Evolutionary conservation across 192 early-diverging fungal genomes (phyloP), one percentile per base, ranked within the genome.

Genomic region (Dissophora ornata): DNA sequence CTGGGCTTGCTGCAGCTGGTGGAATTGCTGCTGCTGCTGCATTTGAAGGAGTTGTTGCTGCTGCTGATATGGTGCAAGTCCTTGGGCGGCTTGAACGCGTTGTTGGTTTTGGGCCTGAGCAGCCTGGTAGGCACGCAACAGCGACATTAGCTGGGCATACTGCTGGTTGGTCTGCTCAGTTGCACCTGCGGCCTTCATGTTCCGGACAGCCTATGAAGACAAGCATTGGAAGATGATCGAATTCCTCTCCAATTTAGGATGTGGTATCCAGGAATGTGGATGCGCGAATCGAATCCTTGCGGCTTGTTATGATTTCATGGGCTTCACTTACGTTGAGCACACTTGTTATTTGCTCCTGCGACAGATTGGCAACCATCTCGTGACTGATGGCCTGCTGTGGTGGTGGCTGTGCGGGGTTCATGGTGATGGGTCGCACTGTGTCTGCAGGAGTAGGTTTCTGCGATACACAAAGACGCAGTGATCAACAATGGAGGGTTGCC

Each of bases 151-250:
- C 62, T 87, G 83, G 30, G 90, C 93, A 64, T 85, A 92, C 66
- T 95, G 92, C 16, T 84, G 83, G 63, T 89, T 88, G 67, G 87
- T 93, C 41, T 86, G 85, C 83, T 97, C 93, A 11, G 87, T 95
- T 16, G 90, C 88, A 16, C 94, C 93, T 13, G 78, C 80, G 11
- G 81, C 68, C 58, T 91, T 86, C 80, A 91, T 79, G 33, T 58
- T 75, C 40, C 63, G 48, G 19, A 80, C 57, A 33, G 73, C 73
- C 73, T 77, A 57, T 50, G 26, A 21, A 16, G 47, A 10, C 5
- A 46, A 45, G n/a, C 7, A n/a, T n/a, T n/a, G n/a, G n/a, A n/a
- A n/a, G n/a, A n/a, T n/a, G n/a, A n/a, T n/a, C n/a, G n/a, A n/a
- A n/a, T n/a, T n/a, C n/a, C n/a, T n/a, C n/a, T n/a, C n/a, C n/a